Percentiles rank a stretch among this genome's conserved stretches.
Conservation (phyloP, 106 monocot genomes). For the Amphibolis antarctica region DNA sequence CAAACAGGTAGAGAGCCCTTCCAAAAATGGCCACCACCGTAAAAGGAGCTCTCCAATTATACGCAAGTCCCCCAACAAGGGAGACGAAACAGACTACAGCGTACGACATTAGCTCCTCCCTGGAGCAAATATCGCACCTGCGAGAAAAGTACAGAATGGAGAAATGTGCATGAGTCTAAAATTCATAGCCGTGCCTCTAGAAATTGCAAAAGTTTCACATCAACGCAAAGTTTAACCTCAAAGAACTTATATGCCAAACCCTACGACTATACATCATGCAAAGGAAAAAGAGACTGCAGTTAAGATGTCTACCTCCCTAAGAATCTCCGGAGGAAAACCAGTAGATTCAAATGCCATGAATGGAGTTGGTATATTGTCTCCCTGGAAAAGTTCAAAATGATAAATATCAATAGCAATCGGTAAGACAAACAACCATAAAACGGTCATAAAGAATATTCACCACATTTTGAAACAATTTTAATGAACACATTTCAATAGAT, state of each 20-base stretch:
- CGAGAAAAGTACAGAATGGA: conserved; percentile 57
- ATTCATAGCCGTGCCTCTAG: background rate
- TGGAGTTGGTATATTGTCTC: conserved; percentile 31
- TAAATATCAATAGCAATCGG: background rate
- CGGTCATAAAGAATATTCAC: background rate
- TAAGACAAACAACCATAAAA: background rate
- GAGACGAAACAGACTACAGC: conserved; percentile 38
- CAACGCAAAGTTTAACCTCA: background rate
- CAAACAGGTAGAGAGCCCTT: conserved; percentile 37
- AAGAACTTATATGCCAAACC: background rate
- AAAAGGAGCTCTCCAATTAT: conserved; percentile 40
- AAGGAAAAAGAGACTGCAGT: background rate
- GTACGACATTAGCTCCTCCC: conserved; percentile 99
- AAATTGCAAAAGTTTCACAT: conserved; percentile 6
- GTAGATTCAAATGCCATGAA: conserved; percentile 46
- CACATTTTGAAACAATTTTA: background rate
- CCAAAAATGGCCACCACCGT: conserved; percentile 31
- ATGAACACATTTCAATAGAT: too few species aligned
- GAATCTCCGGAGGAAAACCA: conserved; percentile 46
- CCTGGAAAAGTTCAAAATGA: conserved; percentile 15
- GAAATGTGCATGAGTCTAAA: conserved; percentile 35
- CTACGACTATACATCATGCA: background rate
- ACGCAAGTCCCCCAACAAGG: conserved; percentile 45
- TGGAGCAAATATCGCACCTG: conserved; percentile 99
- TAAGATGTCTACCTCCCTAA: conserved; percentile 34